These are phyloP conservation scores for Colletotrichum trifolii DNA, from an alignment of 2,329 filamentous ascomycete genomes.

Conservation along the genomic window DNA sequence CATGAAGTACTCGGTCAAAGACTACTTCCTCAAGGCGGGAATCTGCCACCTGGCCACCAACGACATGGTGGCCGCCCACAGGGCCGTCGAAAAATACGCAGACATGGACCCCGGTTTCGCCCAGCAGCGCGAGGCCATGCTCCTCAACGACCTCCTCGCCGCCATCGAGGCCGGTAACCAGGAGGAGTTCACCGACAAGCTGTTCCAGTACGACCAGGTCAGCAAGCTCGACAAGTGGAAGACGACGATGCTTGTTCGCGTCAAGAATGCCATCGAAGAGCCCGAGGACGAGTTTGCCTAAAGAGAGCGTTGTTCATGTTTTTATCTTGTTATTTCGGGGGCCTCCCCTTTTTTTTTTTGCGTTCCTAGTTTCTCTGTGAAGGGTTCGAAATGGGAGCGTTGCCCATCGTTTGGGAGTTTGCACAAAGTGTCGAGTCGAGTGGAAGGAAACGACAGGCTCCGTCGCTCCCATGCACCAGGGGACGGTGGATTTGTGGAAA, in stretches of 20 bases:
- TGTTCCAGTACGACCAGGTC: slow-evolving; percentile 91
- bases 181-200: slow-evolving; percentile 85
- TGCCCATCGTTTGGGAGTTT: too few relatives aligned
- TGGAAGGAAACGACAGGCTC: too few relatives aligned
- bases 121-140: slow-evolving; percentile 81
- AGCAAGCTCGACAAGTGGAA: slow-evolving; percentile 98
- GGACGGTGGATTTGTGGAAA: not conserved
- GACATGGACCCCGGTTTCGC: slow-evolving; percentile 83
- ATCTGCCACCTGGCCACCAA: slow-evolving; percentile 83
- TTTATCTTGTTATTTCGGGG: too few relatives aligned
- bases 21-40: slow-evolving; percentile 93
- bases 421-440: too few relatives aligned
- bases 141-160: slow-evolving; percentile 80
- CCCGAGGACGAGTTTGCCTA: slow-evolving; percentile 57
- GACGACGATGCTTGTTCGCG: slow-evolving; percentile 82
- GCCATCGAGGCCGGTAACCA: slow-evolving; percentile 82
- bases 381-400: too few relatives aligned
- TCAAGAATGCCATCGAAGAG: slow-evolving; percentile 85
- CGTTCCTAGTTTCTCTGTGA: not conserved
- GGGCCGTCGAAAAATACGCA: slow-evolving; percentile 84
- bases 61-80: slow-evolving; percentile 81
- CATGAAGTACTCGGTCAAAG: slow-evolving; percentile 94
- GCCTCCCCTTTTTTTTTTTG: not conserved
- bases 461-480: not conserved
- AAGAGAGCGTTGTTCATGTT: not conserved